These are phyloP conservation scores for Fraxinus excelsior DNA, from an alignment of 257 asterid species.

Conservation along the genomic window DNA sequence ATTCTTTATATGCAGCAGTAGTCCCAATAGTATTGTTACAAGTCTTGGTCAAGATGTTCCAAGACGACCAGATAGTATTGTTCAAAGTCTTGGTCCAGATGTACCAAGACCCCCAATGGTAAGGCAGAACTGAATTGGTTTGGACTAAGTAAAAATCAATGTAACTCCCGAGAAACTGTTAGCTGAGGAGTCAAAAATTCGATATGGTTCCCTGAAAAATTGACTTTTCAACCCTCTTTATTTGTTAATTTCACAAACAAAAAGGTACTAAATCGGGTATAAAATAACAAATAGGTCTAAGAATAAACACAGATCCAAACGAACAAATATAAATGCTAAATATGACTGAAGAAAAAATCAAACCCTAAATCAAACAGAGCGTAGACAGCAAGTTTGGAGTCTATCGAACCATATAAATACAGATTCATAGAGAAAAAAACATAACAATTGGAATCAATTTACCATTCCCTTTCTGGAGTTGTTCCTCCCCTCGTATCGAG, in stretches of 20 bases:
- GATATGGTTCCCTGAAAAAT: neutral
- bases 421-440: neutral
- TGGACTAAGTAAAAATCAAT: neutral
- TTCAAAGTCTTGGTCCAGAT: too few species aligned
- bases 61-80: too few species aligned
- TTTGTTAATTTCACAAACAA: neutral
- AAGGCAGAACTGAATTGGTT: neutral
- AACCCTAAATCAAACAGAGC: neutral
- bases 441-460: neutral
- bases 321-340: neutral
- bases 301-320: neutral
- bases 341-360: neutral
- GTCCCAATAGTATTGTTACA: neutral
- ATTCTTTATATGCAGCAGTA: neutral
- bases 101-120: neutral
- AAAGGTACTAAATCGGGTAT: neutral
- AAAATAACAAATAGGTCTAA: neutral
- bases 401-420: neutral
- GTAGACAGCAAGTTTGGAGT: neutral
- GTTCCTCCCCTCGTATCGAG: neutral
- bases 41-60: neutral
- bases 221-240: conserved; percentile 1
- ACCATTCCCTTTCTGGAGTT: neutral
- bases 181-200: neutral
- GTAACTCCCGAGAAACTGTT: neutral